phyloP scores from a whole-genome alignment of 2,329 filamentous ascomycete genomes.

The Nemania sp. region DNA sequence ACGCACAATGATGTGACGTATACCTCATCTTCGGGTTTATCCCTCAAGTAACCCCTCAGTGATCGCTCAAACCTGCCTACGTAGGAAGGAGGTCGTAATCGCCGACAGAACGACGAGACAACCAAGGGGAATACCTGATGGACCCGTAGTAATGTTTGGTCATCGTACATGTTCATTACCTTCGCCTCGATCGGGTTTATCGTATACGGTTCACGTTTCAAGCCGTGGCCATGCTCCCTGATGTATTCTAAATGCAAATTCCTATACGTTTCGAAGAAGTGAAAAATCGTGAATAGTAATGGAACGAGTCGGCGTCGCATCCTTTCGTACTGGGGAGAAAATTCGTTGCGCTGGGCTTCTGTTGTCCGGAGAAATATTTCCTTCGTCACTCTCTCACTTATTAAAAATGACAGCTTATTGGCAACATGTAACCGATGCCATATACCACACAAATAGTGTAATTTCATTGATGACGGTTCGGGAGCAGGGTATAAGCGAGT shows the following conservation, averaged over 20 bases:
- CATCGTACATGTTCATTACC: conserved; percentile 74
- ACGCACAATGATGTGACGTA: conserved; percentile 71
- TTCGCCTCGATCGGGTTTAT: conserved; percentile 71
- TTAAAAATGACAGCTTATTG: conserved; percentile 70
- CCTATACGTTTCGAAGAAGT: conserved; percentile 75
- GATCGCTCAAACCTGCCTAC: conserved; percentile 72
- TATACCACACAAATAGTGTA: conserved; percentile 72
- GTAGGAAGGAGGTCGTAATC: conserved; percentile 73
- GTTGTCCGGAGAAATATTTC: conserved; percentile 72
- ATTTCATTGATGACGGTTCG: conserved; percentile 61
- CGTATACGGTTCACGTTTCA: conserved; percentile 67
- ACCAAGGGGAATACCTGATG: conserved; percentile 74
- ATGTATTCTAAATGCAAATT: conserved; percentile 69
- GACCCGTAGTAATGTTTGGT: conserved; percentile 70
- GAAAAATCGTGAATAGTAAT: conserved; percentile 73
- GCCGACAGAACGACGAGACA: conserved; percentile 72
- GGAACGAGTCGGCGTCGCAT: conserved; percentile 75
- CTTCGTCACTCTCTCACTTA: conserved; percentile 73
- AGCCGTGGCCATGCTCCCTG: conserved; percentile 63
- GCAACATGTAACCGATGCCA: conserved; percentile 76
- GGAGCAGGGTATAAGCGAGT: conserved; percentile 68
- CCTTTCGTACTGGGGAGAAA: conserved; percentile 70
- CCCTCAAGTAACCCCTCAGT: conserved; percentile 71
- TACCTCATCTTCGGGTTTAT: conserved; percentile 71
- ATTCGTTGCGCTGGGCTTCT: conserved; percentile 66